A percentile compares a stretch with the other conserved stretches of the same genome.
Evolutionary conservation across 495 filamentous ascomycete genomes (phyloP).

Genomic region (Lepraria neglecta): DNA sequence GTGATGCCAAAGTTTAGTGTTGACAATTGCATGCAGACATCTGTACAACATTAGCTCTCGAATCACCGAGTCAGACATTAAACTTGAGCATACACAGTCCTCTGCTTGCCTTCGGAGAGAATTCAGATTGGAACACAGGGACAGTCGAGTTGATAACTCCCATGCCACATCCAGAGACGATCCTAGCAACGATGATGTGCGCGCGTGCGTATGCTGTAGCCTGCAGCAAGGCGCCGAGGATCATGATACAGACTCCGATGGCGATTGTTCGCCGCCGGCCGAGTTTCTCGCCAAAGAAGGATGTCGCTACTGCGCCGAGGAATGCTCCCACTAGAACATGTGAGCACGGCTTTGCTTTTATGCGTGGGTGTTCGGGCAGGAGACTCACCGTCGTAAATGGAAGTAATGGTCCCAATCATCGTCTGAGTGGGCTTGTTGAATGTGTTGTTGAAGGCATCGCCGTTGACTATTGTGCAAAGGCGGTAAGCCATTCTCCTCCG

Average conservation of each 20-base stretch:
- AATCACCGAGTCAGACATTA: background rate
- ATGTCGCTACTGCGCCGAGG: slow-evolving; percentile 45
- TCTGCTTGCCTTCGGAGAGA: slow-evolving; percentile 31
- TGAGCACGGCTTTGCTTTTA: too few relatives aligned
- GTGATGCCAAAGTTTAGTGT: slow-evolving; percentile 38
- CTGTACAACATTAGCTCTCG: slow-evolving; percentile 18
- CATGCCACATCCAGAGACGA: slow-evolving; percentile 32
- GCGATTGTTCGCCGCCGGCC: slow-evolving; percentile 43
- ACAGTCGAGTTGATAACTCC: slow-evolving; percentile 36
- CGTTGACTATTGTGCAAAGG: slow-evolving; percentile 20
- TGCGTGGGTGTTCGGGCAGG: too few relatives aligned
- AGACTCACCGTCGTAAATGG: slow-evolving; percentile 30
- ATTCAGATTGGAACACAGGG: slow-evolving; percentile 41
- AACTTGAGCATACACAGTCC: slow-evolving; percentile 20
- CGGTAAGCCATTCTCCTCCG: too few relatives aligned
- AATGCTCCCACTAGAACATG: slow-evolving; percentile 29
- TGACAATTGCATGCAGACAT: slow-evolving; percentile 37
- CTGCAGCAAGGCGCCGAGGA: slow-evolving; percentile 44
- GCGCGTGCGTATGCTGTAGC: slow-evolving; percentile 26
- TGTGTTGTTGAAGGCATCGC: slow-evolving; percentile 29
- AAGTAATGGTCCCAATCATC: slow-evolving; percentile 33
- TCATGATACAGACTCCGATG: slow-evolving; percentile 37
- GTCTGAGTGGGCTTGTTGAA: slow-evolving; percentile 30
- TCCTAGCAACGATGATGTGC: slow-evolving; percentile 29
- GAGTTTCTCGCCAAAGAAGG: slow-evolving; percentile 40